These are phyloP conservation scores for Aspergillus homomorphus DNA, from an alignment of 495 filamentous ascomycete species.

Conservation along the genomic window DNA sequence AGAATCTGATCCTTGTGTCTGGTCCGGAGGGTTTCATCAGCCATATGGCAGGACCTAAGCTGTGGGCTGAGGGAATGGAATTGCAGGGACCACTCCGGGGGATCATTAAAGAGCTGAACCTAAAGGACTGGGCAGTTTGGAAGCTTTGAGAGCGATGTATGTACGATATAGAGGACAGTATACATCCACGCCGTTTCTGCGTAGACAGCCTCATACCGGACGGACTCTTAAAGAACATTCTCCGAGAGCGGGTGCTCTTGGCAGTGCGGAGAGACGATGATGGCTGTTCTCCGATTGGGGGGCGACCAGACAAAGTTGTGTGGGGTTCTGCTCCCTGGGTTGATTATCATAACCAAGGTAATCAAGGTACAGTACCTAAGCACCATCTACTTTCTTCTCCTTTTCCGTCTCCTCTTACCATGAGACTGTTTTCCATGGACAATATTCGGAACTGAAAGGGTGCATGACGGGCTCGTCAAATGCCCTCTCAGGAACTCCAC, in stretches of 20 bases:
- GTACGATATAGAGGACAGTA: not conserved
- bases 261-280: not conserved
- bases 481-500: conserved; percentile 37
- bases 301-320: no score
- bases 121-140: conserved; percentile 57
- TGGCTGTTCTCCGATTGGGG: no score
- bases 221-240: no score
- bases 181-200: not conserved
- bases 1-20: conserved; percentile 71
- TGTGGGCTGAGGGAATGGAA: conserved; percentile 67
- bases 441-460: conserved; percentile 61
- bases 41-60: conserved; percentile 73
- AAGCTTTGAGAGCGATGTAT: conserved; percentile 55
- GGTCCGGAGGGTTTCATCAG: conserved; percentile 88
- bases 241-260: not conserved
- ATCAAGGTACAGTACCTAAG: not conserved
- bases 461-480: conserved; percentile 40
- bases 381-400: not conserved
- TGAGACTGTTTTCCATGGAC: conserved; percentile 87
- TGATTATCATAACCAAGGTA: no score
- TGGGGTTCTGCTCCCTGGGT: no score
- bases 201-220: not conserved
- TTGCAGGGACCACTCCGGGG: conserved; percentile 63
- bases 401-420: no score
- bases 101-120: conserved; percentile 50